Conservation (phyloP, 2,329 filamentous ascomycete genomes). For the Cercospora sesami region DNA sequence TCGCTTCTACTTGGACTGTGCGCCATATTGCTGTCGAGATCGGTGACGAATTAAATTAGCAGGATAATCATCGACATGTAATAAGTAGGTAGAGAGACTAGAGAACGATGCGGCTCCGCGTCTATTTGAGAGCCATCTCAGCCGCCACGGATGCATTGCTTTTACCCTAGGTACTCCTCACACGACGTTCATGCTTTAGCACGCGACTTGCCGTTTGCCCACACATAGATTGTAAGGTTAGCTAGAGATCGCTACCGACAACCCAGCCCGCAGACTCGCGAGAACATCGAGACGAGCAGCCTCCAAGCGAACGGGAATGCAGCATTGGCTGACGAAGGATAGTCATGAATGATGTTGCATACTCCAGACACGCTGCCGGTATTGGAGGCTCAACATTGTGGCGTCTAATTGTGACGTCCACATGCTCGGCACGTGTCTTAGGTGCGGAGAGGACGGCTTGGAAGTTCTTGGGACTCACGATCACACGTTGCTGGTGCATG, state of each 20-base stretch:
- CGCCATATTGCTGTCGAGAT: conserved; percentile 4
- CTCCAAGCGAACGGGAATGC: background rate
- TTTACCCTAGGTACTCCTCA: conserved; percentile 11
- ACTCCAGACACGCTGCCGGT: background rate
- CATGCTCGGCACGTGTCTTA: conserved; percentile 20
- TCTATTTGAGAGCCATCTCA: conserved; percentile 1
- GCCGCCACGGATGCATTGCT: conserved; percentile 10
- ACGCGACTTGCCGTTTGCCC: background rate
- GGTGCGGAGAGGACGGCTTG: conserved; percentile 17
- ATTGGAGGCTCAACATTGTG: conserved; percentile 19
- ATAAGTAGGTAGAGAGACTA: background rate
- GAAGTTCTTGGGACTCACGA: conserved; percentile 9
- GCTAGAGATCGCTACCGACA: background rate
- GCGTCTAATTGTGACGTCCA: conserved; percentile 6
- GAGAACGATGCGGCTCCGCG: background rate
- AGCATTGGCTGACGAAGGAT: conserved; percentile 12
- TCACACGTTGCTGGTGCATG: background rate
- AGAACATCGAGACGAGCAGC: conserved; percentile 4
- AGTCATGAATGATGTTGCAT: conserved; percentile 3
- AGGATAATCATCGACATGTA: background rate
- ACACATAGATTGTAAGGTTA: background rate
- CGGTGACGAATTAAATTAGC: background rate
- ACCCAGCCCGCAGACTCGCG: background rate
- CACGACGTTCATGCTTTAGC: background rate
- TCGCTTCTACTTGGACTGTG: conserved; percentile 16